Conservation (phyloP, 164 flowering plant species). For the Echeveria elegans region DNA sequence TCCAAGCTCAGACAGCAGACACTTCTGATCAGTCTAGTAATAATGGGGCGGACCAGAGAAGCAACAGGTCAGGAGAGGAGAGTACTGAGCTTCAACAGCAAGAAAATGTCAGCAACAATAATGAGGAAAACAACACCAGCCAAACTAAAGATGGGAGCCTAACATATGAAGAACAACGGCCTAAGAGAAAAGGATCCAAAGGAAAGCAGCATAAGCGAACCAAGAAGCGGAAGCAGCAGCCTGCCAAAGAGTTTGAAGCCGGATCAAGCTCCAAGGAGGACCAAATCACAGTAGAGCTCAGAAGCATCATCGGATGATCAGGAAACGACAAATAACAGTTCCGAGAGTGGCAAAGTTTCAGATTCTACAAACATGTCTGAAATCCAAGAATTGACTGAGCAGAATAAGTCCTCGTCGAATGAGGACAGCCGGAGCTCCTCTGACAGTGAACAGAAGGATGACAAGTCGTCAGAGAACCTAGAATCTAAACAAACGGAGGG, state of each 20-base stretch:
- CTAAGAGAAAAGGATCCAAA: constrained; percentile 5
- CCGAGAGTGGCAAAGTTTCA: neutral
- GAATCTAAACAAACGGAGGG: neutral
- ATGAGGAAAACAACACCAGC: neutral
- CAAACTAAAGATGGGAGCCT: constrained; percentile 8
- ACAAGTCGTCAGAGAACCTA: neutral
- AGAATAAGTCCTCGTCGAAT: neutral
- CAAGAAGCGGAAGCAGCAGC: constrained; percentile 5
- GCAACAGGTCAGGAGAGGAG: constrained; percentile 1
- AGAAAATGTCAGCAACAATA: neutral
- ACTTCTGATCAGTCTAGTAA: neutral
- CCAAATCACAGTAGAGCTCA: neutral
- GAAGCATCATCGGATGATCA: neutral
- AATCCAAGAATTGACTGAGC: neutral
- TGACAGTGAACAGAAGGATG: neutral
- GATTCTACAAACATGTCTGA: neutral
- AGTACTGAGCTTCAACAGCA: constrained; percentile 3
- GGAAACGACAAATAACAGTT: neutral
- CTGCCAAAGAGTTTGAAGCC: neutral
- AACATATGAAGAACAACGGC: neutral
- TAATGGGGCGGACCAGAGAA: neutral
- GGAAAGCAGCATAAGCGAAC: neutral
- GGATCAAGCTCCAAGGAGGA: neutral
- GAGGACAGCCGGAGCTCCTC: neutral
- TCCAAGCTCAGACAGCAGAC: constrained; percentile 18